phyloP scores from a whole-genome alignment of 2,329 filamentous ascomycete genomes.

The Chrysoporthe cubensis region DNA sequence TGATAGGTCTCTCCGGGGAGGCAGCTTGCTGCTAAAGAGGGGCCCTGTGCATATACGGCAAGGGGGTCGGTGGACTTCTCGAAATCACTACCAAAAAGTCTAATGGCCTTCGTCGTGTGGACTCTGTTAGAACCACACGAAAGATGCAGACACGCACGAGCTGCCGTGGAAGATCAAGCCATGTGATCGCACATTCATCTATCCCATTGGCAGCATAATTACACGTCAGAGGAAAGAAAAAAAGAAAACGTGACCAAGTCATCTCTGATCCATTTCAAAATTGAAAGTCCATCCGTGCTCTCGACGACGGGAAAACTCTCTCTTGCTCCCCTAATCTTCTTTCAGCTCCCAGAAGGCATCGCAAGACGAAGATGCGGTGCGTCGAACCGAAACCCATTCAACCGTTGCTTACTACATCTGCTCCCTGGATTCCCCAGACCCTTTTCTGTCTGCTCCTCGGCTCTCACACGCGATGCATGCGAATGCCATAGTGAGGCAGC shows the following conservation, averaged over 20 bases:
- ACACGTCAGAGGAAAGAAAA: conserved; percentile 19
- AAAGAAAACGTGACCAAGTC: conserved; percentile 21
- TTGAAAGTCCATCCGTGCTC: conserved; percentile 1
- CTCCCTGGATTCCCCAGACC: neutral
- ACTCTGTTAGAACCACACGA: neutral
- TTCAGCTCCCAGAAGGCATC: neutral
- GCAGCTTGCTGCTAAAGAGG: too few species aligned
- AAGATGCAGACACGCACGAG: too few species aligned
- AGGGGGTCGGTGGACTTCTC: too few species aligned
- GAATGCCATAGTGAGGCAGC: neutral
- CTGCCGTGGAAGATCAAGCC: conserved; percentile 6
- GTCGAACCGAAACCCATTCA: neutral
- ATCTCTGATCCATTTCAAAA: conserved; percentile 23
- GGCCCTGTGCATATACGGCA: too few species aligned
- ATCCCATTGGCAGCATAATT: conserved; percentile 27
- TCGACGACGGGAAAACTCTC: neutral
- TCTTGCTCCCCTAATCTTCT: neutral
- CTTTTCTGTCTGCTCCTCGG: neutral
- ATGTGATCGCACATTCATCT: conserved; percentile 28
- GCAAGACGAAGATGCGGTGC: neutral
- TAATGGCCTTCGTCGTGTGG: neutral
- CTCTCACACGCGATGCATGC: neutral
- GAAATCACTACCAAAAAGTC: neutral
- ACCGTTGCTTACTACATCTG: neutral
- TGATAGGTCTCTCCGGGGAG: too few species aligned